Evolutionary conservation across 768 basidiomycete species (phyloP), one percentile per base, ranked within the genome.

Genomic region (Boletus eberwhitei): DNA sequence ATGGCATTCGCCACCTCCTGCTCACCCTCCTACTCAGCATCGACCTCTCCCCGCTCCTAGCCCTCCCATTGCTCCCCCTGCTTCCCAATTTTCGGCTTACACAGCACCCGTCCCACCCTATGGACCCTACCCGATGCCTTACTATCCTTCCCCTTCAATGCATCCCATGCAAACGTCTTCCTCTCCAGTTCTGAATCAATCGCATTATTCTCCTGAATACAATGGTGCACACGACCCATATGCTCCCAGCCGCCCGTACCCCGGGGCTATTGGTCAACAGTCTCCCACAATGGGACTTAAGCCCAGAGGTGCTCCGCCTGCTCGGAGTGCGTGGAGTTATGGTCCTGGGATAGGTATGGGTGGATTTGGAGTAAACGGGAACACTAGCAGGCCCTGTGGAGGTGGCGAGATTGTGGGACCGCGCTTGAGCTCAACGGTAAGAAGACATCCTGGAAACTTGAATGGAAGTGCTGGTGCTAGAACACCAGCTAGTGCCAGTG

Each of bases 301-400:
- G 34, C 54, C 62, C 5, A 59, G 71, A 50, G 65, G 71, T 19
- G 70, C 75, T 21, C 74, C 77, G 11, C 74, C 78, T 45, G 71
- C 78, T 21, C 73, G 81, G 46, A 71, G 76, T 46, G 71, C 81
- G n/a, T 89, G 87, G 86, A 88, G 80, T 65, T 88, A 82, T 62
- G 87, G 87, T 2, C 81, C 85, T 61, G 85, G 85, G 13, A 68
- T 81, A 35, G 74, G 81, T 17, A 75, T 76, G 60, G 76, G 79
- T 24, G 81, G 81, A 2, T 72, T 62, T 32, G 71, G 56, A 50
- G 68, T 70, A 35, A 71, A 69, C 41, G 63, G 69, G 3, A 65
- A 62, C 29, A 54, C 59, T 32, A 53, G 62, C 19, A 63, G 67
- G 29, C 58, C 62, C 16, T 45, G 56, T 51, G 60, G 63, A 43